Evolutionary conservation across 352 stramenopile species (phyloP), one percentile per base, ranked within the genome.

Genomic region (Saprolegnia diclina): DNA sequence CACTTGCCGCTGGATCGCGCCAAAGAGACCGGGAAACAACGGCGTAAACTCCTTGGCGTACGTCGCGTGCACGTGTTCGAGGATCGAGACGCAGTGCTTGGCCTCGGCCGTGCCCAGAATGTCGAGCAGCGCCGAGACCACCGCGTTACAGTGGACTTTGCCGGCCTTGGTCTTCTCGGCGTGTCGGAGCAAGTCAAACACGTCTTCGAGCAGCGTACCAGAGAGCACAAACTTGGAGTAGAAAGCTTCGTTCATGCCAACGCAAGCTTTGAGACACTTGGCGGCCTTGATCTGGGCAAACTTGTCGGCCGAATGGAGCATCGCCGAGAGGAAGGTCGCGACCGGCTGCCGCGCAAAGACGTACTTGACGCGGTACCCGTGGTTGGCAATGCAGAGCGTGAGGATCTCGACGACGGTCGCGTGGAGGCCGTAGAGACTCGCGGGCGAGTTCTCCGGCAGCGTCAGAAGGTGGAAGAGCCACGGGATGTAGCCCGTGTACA

Each of bases 331-430:
- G 42, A 90, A 92, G 14, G 79, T 79, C 1, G 82, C 83, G 62
- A 94, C 86, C 4, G 86, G 84, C 61, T 90, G 83, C 18, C 83
- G 77, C 46, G 84, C 86, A 56, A 94, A 91, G 29, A 94, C 72
- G 77, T 94, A 94, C 71, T 94, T 94, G 56, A 94, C 79, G 42
- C 86, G 84, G 72, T 94, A 94, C 5, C 86, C 84, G 52, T 94
- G 86, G 24, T 81, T 83, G 71, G 92, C 79, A 0, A 85, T 91
- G 76, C 82, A 92, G 63, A 94, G 90, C n/a, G 86, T 91, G 16
- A 94, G 76, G 19, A 94, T 69, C 65, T 94, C 86, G 74, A 91
- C 85, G 66, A 92, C 89, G 67, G 83, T 88, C 63, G 90, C 86
- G 72, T 91, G 83, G 40, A 91, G 69, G 46, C 83, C 76, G 73